Percentiles rank a stretch among this genome's conserved stretches.
Conservation (phyloP, 352 stramenopile species). For the Phytophthora macrochlamydospora region DNA sequence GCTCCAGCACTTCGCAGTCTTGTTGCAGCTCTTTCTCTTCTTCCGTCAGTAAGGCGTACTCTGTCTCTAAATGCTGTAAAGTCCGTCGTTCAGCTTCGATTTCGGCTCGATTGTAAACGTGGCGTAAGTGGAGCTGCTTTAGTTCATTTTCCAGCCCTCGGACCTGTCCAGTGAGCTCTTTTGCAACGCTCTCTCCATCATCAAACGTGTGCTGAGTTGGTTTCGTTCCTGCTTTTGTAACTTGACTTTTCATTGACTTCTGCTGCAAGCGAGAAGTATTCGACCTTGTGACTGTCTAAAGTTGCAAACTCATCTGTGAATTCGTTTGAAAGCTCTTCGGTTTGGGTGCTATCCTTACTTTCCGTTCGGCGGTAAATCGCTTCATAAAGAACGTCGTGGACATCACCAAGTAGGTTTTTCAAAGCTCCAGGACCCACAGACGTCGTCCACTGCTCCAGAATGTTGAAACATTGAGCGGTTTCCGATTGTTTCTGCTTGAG, state of each 20-base stretch:
- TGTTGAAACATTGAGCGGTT: conserved; percentile 42
- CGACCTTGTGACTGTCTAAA: neutral
- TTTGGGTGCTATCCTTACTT: neutral
- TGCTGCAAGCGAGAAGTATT: conserved; percentile 31
- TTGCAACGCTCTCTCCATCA: conserved; percentile 55
- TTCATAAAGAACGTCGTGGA: conserved; percentile 15
- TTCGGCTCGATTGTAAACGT: conserved; percentile 40
- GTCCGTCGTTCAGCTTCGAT: conserved; percentile 46
- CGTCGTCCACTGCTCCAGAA: conserved; percentile 33
- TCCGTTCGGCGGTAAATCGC: conserved; percentile 16
- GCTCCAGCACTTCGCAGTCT: conserved; percentile 47
- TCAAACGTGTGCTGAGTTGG: conserved; percentile 28
- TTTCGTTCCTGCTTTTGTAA: conserved; percentile 23
- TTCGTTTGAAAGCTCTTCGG: neutral
- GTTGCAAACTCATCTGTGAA: neutral
- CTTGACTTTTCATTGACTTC: conserved; percentile 25
- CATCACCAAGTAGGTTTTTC: conserved; percentile 29
- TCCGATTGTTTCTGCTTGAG: conserved; percentile 8
- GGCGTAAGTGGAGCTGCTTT: conserved; percentile 32
- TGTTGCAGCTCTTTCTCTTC: conserved; percentile 49
- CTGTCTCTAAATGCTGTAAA: conserved; percentile 49
- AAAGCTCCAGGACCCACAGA: conserved; percentile 14
- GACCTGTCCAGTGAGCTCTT: conserved; percentile 39
- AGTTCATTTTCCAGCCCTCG: conserved; percentile 48
- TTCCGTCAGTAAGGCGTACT: conserved; percentile 48